Evolutionary conservation across 202 grass and related monocot genomes (phyloP), one percentile per base, ranked within the genome.

Genomic region (Panicum virgatum): DNA sequence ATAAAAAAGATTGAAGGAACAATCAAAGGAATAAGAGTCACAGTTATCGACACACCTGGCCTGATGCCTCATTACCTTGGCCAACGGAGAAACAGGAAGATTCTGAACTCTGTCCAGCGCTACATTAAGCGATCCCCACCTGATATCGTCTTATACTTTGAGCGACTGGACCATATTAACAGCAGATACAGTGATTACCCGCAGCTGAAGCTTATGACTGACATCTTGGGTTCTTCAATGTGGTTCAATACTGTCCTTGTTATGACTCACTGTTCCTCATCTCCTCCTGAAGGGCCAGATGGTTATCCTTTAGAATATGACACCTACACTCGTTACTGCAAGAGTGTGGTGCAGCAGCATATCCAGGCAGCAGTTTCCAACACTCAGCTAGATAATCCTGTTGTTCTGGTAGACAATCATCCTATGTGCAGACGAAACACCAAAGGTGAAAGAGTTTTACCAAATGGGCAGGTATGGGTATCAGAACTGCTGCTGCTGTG

Each of bases 161-260:
- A 98, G 69, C 85, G 95, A n/a, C 57, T 98, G 58, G 92, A 98
- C 77, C 84, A 77, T 81, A 84, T 90, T 62, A 82, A 83, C 38
- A 85, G 71, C 75, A 84, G 67, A 71, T 93, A 86, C 79, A 93
- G 76, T 73, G 90, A 93, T 62, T 93, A 85, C 52, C 88, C 90
- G 0, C 76, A 94, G 44, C 70, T 98, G 77, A 94, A 93, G 76
- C 92, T 98, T 80, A 89, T 98, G 75, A 98, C 86, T 84, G 95
- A 98, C 78, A 87, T 80, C 13, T 93, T 98, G 88, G 72, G 95
- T 44, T 87, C 92, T 75, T 91, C 95, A 9, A 90, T 98, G 80
- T 98, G 92, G 95, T 98, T 98, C 79, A 94, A 89, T 73, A 94
- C 92, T 51, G 77, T 90, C 65, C 82, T 98, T 81, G 90, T 94